A percentile compares a stretch with the other conserved stretches of the same genome.
phyloP scores from a whole-genome alignment of 768 basidiomycete genomes.

The Piloderma croceum region DNA sequence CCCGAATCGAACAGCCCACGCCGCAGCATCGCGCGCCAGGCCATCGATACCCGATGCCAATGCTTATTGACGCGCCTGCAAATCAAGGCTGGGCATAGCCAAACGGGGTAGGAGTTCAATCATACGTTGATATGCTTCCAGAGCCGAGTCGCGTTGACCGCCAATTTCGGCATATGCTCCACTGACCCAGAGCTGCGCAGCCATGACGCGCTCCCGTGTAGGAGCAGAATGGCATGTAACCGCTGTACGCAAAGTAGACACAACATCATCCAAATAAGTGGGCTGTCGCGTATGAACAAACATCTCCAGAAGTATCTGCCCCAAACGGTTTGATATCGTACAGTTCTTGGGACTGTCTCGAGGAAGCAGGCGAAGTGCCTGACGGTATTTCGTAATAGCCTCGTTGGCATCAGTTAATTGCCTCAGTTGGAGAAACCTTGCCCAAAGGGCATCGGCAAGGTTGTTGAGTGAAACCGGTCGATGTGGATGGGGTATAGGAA shows the following conservation, averaged over 20 bases:
- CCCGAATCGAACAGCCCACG: slow-evolving; percentile 18
- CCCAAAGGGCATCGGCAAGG: no score
- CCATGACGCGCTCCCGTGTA: slow-evolving; percentile 10
- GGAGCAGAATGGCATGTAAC: slow-evolving; percentile 7
- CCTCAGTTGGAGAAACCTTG: no score
- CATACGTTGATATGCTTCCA: slow-evolving; percentile 24
- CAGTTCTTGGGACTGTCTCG: slow-evolving; percentile 6
- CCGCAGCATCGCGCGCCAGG: no score
- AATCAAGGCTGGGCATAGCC: slow-evolving; percentile 14
- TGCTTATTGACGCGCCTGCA: no score
- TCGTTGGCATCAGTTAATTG: no score
- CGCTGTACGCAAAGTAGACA: slow-evolving; percentile 16
- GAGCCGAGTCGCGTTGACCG: slow-evolving; percentile 22
- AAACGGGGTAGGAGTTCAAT: slow-evolving; percentile 19
- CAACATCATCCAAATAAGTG: slow-evolving; percentile 17
- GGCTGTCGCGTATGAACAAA: slow-evolving; percentile 1
- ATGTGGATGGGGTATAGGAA: no score
- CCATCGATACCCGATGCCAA: slow-evolving; percentile 9
- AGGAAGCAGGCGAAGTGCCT: slow-evolving; percentile 7
- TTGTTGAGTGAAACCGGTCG: no score
- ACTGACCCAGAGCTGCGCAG: no score
- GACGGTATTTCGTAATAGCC: slow-evolving; percentile 16
- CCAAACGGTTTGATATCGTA: slow-evolving; percentile 1
- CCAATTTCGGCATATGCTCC: no score
- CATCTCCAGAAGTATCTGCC: slow-evolving; percentile 12